These are phyloP conservation scores for Metschnikowia reukaufii DNA, from an alignment of 805 yeast species.

Conservation along the genomic window DNA sequence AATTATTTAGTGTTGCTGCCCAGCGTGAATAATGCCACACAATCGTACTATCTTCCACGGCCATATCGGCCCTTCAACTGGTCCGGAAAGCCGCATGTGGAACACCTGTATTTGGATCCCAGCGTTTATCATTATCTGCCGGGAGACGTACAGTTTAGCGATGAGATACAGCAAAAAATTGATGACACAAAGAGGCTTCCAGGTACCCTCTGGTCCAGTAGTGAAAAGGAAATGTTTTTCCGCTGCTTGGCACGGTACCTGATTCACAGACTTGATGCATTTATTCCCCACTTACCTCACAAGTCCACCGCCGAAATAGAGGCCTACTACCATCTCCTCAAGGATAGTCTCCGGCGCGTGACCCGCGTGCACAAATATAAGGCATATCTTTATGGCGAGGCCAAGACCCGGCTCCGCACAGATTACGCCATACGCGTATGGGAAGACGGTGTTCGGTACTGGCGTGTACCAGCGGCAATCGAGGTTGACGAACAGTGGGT, in stretches of 20 bases:
- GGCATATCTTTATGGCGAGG: background rate
- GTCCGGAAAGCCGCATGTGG: background rate
- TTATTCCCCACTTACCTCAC: conserved; percentile 35
- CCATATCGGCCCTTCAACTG: background rate
- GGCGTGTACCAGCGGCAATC: conserved; percentile 50
- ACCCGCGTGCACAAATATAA: conserved; percentile 21
- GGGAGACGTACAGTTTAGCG: background rate
- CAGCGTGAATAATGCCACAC: conserved; percentile 13
- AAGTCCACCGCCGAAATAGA: conserved; percentile 48
- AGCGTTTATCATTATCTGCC: background rate
- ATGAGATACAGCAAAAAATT: background rate
- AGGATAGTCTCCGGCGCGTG: conserved; percentile 22
- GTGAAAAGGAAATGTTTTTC: conserved; percentile 55
- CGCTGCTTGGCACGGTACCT: conserved; percentile 48
- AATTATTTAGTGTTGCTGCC: conserved; percentile 4
- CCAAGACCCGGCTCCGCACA: background rate
- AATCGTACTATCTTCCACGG: conserved; percentile 13
- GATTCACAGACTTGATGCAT: conserved; percentile 45
- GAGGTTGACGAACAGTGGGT: conserved; percentile 50
- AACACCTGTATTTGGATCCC: background rate
- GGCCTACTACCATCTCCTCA: conserved; percentile 44
- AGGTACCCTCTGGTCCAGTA: conserved; percentile 45
- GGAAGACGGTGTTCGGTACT: conserved; percentile 23
- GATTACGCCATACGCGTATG: conserved; percentile 3
- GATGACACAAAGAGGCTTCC: conserved; percentile 11